These are phyloP conservation scores for Camellia lanceoleosa DNA, from an alignment of 148 eudicot species.

Conservation along the genomic window DNA sequence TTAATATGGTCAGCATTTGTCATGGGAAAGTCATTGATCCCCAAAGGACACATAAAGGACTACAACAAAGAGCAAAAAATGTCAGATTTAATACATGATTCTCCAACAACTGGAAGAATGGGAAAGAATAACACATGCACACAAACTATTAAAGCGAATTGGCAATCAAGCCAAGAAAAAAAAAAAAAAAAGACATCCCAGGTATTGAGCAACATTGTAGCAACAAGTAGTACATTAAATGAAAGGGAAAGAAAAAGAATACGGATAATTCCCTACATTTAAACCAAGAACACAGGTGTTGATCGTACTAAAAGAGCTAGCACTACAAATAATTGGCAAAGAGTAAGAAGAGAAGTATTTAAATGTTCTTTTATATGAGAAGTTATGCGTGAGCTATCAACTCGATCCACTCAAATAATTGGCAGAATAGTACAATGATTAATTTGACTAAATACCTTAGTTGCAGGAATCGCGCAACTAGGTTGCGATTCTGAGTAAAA, in stretches of 20 bases:
- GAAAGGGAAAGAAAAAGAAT: not conserved
- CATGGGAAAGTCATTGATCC: conserved; percentile 98
- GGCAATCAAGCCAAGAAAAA: conserved; percentile 18
- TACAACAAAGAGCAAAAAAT: conserved; percentile 27
- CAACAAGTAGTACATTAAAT: not conserved
- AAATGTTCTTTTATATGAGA: no score
- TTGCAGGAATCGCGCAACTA: no score
- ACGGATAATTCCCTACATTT: conserved; percentile 42
- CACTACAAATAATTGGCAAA: no score
- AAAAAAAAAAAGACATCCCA: not conserved
- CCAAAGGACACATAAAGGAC: conserved; percentile 99
- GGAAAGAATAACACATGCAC: not conserved
- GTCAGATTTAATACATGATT: not conserved
- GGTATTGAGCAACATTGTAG: not conserved
- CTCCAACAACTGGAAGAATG: not conserved
- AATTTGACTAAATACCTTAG: no score
- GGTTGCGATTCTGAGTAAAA: no score
- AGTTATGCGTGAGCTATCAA: no score
- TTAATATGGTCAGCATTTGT: conserved; percentile 79
- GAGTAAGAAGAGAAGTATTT: no score
- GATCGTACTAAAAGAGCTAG: no score
- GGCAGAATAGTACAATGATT: no score
- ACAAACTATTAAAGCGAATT: not conserved
- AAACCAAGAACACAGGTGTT: conserved; percentile 91
- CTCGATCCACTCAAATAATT: no score